Conservation (phyloP, 2,329 filamentous ascomycete genomes). For the Penicillium sp. region DNA sequence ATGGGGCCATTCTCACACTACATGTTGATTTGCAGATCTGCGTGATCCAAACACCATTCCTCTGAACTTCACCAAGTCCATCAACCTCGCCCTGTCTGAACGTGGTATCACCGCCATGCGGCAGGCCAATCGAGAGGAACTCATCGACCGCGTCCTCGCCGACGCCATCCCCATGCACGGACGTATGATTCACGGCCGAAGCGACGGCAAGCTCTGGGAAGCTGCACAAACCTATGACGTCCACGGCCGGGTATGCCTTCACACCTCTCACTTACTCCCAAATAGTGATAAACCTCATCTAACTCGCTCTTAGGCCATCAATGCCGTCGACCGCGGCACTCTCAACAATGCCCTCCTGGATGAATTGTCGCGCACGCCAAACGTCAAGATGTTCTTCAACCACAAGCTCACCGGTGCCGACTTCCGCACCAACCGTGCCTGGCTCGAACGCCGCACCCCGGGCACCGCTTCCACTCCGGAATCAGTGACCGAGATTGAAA, state of each 20-base stretch:
- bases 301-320: constrained; percentile 61
- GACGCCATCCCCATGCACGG: constrained; percentile 87
- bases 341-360: constrained; percentile 79
- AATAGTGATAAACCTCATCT: too few species aligned
- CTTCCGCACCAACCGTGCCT: constrained; percentile 67
- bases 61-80: constrained; percentile 95
- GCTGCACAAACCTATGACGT: constrained; percentile 83
- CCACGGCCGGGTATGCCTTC: constrained; percentile 71
- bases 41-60: constrained; percentile 72
- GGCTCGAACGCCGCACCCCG: constrained; percentile 61
- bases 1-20: too few species aligned
- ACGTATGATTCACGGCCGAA: constrained; percentile 82
- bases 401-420: constrained; percentile 89
- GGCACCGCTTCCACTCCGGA: too few species aligned
- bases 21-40: constrained; percentile 60
- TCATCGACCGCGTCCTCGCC: constrained; percentile 65
- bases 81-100: constrained; percentile 90
- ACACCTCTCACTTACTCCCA: constrained; percentile 6
- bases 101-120: constrained; percentile 83
- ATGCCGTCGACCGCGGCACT: constrained; percentile 72
- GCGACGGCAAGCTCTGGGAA: constrained; percentile 60
- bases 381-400: constrained; percentile 85
- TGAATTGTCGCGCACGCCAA: constrained; percentile 70
- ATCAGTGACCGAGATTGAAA: constrained; percentile 81
- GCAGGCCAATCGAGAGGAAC: constrained; percentile 55